Evolutionary conservation across 73 alveolate genomes (phyloP).

Genomic region (Tetrahymena borealis): DNA sequence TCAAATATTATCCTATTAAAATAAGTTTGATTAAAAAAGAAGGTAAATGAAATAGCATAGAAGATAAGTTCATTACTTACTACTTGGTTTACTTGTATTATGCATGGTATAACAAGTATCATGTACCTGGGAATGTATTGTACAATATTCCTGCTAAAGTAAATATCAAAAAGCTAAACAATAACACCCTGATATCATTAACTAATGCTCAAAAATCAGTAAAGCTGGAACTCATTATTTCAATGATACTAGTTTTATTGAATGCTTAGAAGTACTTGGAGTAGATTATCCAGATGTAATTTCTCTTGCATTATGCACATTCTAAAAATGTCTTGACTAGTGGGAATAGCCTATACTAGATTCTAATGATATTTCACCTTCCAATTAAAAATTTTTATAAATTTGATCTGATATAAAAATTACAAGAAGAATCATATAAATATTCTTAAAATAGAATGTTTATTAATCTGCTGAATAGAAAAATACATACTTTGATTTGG

Average conservation of each 20-base stretch:
- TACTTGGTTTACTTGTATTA: neutral
- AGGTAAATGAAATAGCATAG: too few species aligned
- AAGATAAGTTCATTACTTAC: too few species aligned
- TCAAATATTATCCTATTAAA: too few species aligned
- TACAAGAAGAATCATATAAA: too few species aligned
- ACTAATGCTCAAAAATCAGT: neutral
- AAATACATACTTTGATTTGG: too few species aligned
- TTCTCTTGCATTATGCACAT: neutral
- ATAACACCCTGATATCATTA: neutral
- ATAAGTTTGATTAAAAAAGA: too few species aligned
- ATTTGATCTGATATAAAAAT: too few species aligned
- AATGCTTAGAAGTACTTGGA: neutral
- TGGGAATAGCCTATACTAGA: too few species aligned
- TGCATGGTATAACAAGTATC: neutral
- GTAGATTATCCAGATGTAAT: neutral
- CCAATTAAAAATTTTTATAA: too few species aligned
- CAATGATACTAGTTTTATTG: neutral
- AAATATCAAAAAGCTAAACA: neutral
- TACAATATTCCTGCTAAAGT: neutral
- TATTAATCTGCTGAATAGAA: too few species aligned
- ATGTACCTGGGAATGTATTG: neutral
- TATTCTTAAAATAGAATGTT: too few species aligned
- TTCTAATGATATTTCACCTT: too few species aligned
- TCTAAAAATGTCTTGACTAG: neutral
- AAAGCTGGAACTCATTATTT: neutral